phyloP scores from a whole-genome alignment of 2,329 filamentous ascomycete genomes.

The Pseudodiploospora longispora region DNA sequence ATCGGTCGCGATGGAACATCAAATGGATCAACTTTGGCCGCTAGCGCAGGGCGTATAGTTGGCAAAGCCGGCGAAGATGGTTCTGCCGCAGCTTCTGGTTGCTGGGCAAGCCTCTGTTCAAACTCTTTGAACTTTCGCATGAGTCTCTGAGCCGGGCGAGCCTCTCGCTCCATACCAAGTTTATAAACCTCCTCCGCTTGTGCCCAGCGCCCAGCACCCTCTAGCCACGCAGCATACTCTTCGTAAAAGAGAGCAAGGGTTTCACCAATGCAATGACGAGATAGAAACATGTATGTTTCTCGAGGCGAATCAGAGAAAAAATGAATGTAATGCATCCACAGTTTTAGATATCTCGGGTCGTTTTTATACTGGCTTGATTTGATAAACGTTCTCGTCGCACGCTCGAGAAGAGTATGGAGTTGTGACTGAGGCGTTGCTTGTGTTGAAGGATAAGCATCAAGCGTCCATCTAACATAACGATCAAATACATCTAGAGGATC shows the following conservation, averaged over 20 bases:
- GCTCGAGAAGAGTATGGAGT: slow-evolving; percentile 79
- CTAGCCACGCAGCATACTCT: slow-evolving; percentile 90
- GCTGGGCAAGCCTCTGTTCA: slow-evolving; percentile 64
- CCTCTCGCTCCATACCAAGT: slow-evolving; percentile 81
- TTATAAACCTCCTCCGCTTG: slow-evolving; percentile 94
- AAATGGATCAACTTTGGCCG: slow-evolving; percentile 80
- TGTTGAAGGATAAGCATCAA: slow-evolving; percentile 89
- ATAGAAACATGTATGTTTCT: slow-evolving; percentile 85
- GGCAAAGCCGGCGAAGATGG: slow-evolving; percentile 85
- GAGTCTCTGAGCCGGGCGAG: slow-evolving; percentile 71
- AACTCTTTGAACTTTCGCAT: slow-evolving; percentile 90
- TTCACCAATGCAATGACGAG: slow-evolving; percentile 82
- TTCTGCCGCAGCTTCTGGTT: slow-evolving; percentile 51
- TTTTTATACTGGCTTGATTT: slow-evolving; percentile 85
- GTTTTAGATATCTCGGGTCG: slow-evolving; percentile 82
- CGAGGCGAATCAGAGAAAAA: slow-evolving; percentile 90
- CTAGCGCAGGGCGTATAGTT: slow-evolving; percentile 71
- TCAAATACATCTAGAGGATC: slow-evolving; percentile 95
- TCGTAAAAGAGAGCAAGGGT: slow-evolving; percentile 88
- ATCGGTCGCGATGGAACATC: slow-evolving; percentile 42
- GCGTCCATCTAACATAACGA: slow-evolving; percentile 92
- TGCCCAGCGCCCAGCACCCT: slow-evolving; percentile 71
- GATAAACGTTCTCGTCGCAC: slow-evolving; percentile 85
- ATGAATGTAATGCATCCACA: slow-evolving; percentile 91
- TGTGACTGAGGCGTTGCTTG: slow-evolving; percentile 90